Evolutionary conservation across 257 asterid species (phyloP).

Genomic region (Asclepias syriaca): DNA sequence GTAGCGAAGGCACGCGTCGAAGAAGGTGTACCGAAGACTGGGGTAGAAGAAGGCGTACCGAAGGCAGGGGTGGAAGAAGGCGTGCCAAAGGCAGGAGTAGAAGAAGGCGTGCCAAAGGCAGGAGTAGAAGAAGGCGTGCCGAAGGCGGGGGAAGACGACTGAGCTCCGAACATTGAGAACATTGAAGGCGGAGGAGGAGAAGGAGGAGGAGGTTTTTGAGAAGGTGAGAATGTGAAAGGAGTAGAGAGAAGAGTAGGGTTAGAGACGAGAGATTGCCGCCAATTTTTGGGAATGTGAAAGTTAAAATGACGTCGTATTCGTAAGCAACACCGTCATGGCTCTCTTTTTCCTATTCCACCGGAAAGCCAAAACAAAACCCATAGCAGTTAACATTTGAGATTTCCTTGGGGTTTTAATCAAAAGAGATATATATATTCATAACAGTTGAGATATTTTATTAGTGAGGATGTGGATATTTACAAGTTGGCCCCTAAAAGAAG

Average conservation of each 20-base stretch:
- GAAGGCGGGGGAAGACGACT: conserved; percentile 22
- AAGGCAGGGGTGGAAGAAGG: conserved; percentile 37
- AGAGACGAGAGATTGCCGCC: conserved; percentile 1
- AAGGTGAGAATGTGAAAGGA: not conserved
- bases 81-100: conserved; percentile 30
- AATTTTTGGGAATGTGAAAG: not conserved
- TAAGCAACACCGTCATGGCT: too few relatives aligned
- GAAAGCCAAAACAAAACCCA: too few relatives aligned
- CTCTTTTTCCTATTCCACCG: too few relatives aligned
- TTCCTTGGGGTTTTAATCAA: too few relatives aligned
- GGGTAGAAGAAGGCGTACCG: conserved; percentile 47
- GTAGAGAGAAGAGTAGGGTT: not conserved
- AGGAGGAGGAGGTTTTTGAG: not conserved
- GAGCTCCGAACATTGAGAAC: conserved; percentile 28
- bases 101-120: conserved; percentile 26
- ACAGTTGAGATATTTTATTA: too few relatives aligned
- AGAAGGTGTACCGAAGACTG: conserved; percentile 48
- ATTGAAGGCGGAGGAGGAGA: not conserved
- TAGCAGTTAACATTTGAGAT: too few relatives aligned
- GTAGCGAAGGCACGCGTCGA: conserved; percentile 24
- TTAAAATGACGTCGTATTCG: not conserved
- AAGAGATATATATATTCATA: too few relatives aligned
- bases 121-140: conserved; percentile 30
- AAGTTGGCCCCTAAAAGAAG: too few relatives aligned
- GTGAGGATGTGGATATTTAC: too few relatives aligned